Evolutionary conservation across 768 basidiomycete genomes (phyloP).

Genomic region (Tricholoma terreum): DNA sequence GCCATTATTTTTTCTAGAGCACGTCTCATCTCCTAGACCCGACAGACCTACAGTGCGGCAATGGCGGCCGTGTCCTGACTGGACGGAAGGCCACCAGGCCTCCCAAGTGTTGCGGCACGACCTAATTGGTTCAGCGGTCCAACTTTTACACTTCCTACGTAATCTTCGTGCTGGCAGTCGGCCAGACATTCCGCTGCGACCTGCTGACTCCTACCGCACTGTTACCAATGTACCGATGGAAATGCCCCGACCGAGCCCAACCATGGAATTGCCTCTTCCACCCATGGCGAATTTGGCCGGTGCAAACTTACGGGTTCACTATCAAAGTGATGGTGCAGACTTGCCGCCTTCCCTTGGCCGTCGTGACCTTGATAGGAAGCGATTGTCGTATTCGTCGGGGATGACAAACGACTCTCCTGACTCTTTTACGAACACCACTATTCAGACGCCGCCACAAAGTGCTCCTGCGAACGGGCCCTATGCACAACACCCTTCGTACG

Average conservation of each 20-base stretch:
- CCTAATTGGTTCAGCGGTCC: slow-evolving; percentile 59
- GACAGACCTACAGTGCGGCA: slow-evolving; percentile 33
- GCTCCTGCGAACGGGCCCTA: slow-evolving; percentile 17
- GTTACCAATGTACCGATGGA: slow-evolving; percentile 32
- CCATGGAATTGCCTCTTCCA: slow-evolving; percentile 39
- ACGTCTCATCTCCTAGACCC: slow-evolving; percentile 27
- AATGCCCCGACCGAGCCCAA: slow-evolving; percentile 31
- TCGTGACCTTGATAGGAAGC: slow-evolving; percentile 21
- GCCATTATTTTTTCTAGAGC: slow-evolving; percentile 68
- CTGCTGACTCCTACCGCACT: slow-evolving; percentile 32
- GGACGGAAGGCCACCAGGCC: slow-evolving; percentile 75
- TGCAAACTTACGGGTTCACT: slow-evolving; percentile 25
- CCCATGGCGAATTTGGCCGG: slow-evolving; percentile 31
- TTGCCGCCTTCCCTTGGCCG: slow-evolving; percentile 17
- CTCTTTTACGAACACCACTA: slow-evolving; percentile 7
- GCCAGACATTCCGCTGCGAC: slow-evolving; percentile 33
- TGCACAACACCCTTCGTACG: slow-evolving; percentile 10
- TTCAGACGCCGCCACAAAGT: slow-evolving; percentile 20
- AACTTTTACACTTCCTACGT: slow-evolving; percentile 54
- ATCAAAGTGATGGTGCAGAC: slow-evolving; percentile 20
- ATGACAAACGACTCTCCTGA: slow-evolving; percentile 11
- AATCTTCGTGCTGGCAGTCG: slow-evolving; percentile 36
- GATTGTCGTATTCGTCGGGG: slow-evolving; percentile 16
- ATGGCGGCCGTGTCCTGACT: slow-evolving; percentile 70
- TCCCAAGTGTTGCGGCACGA: slow-evolving; percentile 61